phyloP scores from a whole-genome alignment of 768 basidiomycete species.

The Pisolithus albus region DNA sequence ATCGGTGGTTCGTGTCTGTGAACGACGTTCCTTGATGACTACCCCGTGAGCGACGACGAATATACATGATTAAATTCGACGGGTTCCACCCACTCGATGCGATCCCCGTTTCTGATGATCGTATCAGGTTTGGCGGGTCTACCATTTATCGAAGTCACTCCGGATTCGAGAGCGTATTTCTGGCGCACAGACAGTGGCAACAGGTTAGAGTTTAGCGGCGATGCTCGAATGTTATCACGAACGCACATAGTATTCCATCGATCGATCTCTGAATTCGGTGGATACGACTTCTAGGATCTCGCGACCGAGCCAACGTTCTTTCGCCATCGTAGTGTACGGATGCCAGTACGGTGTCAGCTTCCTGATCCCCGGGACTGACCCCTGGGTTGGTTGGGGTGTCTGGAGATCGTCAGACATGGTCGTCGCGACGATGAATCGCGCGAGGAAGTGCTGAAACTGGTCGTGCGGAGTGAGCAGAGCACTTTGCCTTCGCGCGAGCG shows the following conservation, averaged over 20 bases:
- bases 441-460: conserved; percentile 52
- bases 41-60: neutral
- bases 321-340: conserved; percentile 89
- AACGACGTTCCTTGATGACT: conserved; percentile 67
- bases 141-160: conserved; percentile 96
- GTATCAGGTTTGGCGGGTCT: conserved; percentile 72
- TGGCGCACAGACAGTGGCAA: conserved; percentile 18
- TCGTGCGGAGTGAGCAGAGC: conserved; percentile 40
- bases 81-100: conserved; percentile 62
- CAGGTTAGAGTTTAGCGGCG: neutral
- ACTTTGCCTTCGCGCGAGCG: conserved; percentile 23
- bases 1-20: conserved; percentile 98
- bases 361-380: conserved; percentile 47
- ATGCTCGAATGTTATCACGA: neutral
- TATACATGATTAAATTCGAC: neutral
- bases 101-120: conserved; percentile 79
- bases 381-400: conserved; percentile 23
- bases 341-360: conserved; percentile 89
- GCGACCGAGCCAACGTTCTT: conserved; percentile 81
- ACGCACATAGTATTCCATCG: conserved; percentile 93
- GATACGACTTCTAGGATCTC: conserved; percentile 88
- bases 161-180: conserved; percentile 77
- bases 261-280: conserved; percentile 89
- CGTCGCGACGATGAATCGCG: conserved; percentile 40
- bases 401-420: conserved; percentile 35